A percentile compares a stretch with the other conserved stretches of the same genome.
phyloP scores from a whole-genome alignment of 352 stramenopile species.

The Saprolegnia diclina region DNA sequence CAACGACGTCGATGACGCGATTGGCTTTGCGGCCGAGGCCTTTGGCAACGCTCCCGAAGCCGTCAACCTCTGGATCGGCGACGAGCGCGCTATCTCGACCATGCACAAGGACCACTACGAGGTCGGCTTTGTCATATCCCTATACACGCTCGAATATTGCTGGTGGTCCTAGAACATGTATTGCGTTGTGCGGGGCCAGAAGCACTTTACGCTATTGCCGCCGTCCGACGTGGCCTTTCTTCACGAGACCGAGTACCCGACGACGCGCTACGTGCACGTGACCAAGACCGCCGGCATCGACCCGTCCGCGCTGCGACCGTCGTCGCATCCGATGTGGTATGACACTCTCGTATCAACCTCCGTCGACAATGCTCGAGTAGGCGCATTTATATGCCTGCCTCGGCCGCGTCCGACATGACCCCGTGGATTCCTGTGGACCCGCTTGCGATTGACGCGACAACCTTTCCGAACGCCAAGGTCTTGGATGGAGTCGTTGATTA shows the following conservation, averaged over 20 bases:
- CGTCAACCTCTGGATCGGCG: slow-evolving; percentile 98
- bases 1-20: slow-evolving; percentile 51
- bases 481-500: too few species aligned
- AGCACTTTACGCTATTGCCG: slow-evolving; percentile 91
- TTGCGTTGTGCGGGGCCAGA: slow-evolving; percentile 92
- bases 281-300: neutral
- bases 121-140: slow-evolving; percentile 31
- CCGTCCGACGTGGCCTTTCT: slow-evolving; percentile 87
- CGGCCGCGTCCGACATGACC: slow-evolving; percentile 43
- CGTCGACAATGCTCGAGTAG: slow-evolving; percentile 3
- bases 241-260: slow-evolving; percentile 71
- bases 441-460: slow-evolving; percentile 46
- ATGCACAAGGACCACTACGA: slow-evolving; percentile 99
- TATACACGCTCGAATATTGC: slow-evolving; percentile 15
- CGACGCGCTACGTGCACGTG: slow-evolving; percentile 51
- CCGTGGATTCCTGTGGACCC: slow-evolving; percentile 81
- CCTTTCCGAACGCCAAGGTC: slow-evolving; percentile 45
- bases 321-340: neutral
- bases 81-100: slow-evolving; percentile 90
- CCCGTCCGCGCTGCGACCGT: neutral
- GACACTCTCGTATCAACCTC: slow-evolving; percentile 32
- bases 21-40: slow-evolving; percentile 51
- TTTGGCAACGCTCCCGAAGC: slow-evolving; percentile 79
- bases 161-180: slow-evolving; percentile 89
- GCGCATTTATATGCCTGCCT: slow-evolving; percentile 30